Percentiles rank a stretch among this genome's conserved stretches.
Conservation (phyloP, 169 alveolate species). For the Plasmodium malariae region DNA sequence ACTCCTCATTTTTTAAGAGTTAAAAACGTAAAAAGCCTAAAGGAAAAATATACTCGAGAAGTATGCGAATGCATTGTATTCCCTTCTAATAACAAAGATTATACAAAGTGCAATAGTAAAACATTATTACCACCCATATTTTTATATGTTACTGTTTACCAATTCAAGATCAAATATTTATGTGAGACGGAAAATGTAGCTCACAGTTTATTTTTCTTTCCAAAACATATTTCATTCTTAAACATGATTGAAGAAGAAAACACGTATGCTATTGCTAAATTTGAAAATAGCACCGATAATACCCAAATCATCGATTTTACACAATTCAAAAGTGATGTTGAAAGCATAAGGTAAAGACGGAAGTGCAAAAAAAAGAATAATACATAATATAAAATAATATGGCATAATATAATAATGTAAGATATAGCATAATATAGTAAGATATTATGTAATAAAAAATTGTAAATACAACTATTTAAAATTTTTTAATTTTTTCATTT, state of each 20-base stretch:
- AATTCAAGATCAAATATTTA: constrained; percentile 60
- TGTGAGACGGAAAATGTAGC: constrained; percentile 54
- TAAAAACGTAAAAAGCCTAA: constrained; percentile 44
- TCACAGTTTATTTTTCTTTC: constrained; percentile 29
- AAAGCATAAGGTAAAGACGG: constrained; percentile 28
- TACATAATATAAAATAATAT: background rate
- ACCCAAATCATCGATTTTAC: constrained; percentile 73
- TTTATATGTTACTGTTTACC: constrained; percentile 60
- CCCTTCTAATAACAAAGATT: constrained; percentile 74
- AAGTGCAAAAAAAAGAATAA: background rate
- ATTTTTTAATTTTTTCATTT: background rate
- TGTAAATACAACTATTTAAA: background rate
- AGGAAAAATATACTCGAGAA: constrained; percentile 49
- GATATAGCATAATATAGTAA: too few relatives aligned
- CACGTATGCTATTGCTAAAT: constrained; percentile 24
- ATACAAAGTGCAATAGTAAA: constrained; percentile 64
- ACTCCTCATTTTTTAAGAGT: constrained; percentile 18
- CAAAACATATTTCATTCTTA: constrained; percentile 50
- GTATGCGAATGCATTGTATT: constrained; percentile 61
- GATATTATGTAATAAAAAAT: background rate
- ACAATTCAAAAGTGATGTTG: constrained; percentile 54
- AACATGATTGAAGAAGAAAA: constrained; percentile 61
- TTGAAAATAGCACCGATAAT: constrained; percentile 44
- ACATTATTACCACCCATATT: constrained; percentile 71
- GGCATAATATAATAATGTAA: background rate